Conservation (phyloP, 768 basidiomycete genomes). For the Candolleomyces aberdarensis region DNA sequence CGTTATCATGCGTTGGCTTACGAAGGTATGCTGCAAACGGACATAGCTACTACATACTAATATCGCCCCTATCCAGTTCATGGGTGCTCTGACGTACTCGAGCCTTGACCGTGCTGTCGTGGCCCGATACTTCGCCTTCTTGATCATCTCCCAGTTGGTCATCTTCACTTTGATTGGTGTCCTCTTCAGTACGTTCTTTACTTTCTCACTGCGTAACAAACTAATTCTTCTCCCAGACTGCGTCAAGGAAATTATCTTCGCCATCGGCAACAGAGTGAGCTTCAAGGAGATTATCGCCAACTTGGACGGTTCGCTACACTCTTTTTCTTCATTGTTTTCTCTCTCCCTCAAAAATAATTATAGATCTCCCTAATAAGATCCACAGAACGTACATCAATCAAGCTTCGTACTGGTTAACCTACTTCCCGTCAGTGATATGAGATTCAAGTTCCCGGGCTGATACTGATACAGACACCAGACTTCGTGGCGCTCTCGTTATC, state of each 20-base stretch:
- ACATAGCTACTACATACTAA: slow-evolving; percentile 52
- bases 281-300: slow-evolving; percentile 45
- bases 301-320: slow-evolving; percentile 37
- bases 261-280: slow-evolving; percentile 39
- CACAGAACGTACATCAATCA: slow-evolving; percentile 91
- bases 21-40: slow-evolving; percentile 48
- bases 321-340: neutral
- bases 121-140: slow-evolving; percentile 90
- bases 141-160: slow-evolving; percentile 90
- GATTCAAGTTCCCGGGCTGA: neutral
- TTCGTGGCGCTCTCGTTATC: slow-evolving; percentile 91
- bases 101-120: slow-evolving; percentile 87
- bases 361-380: slow-evolving; percentile 69
- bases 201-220: neutral
- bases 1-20: slow-evolving; percentile 86
- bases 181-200: slow-evolving; percentile 64
- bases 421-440: slow-evolving; percentile 72
- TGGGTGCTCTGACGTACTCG: slow-evolving; percentile 66
- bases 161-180: slow-evolving; percentile 94
- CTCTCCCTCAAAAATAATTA: neutral
- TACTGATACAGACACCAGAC: slow-evolving; percentile 34
- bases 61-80: slow-evolving; percentile 56
- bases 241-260: slow-evolving; percentile 40
- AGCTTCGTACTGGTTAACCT: slow-evolving; percentile 89
- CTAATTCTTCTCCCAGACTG: slow-evolving; percentile 26